These are phyloP conservation scores for Mimosa pudica DNA, from an alignment of 306 rosid species.

Conservation along the genomic window DNA sequence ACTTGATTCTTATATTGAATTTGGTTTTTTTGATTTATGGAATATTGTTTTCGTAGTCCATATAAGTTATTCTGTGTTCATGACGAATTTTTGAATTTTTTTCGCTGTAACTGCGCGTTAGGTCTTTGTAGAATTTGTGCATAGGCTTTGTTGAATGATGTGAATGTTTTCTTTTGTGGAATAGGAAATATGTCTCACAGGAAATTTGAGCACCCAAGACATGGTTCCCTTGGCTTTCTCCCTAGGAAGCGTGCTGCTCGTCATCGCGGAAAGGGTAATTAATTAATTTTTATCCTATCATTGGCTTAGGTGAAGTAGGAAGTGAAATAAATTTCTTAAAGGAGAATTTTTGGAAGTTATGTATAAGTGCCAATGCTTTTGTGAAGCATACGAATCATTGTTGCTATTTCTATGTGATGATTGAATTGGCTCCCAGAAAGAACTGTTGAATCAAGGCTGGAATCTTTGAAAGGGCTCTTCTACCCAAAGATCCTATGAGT, in stretches of 20 bases:
- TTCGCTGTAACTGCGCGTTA: not conserved
- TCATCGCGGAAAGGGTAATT: slow-evolving; percentile 76
- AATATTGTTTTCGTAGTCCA: not conserved
- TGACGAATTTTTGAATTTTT: not conserved
- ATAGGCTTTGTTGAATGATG: not conserved
- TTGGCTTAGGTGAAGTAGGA: too few relatives aligned
- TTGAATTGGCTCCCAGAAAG: slow-evolving; percentile 45
- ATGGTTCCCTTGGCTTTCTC: slow-evolving; percentile 88
- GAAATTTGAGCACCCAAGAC: slow-evolving; percentile 89
- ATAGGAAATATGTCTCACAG: slow-evolving; percentile 66
- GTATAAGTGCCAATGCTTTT: not conserved
- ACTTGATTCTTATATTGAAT: not conserved
- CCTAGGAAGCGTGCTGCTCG: slow-evolving; percentile 84
- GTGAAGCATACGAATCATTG: slow-evolving; percentile 3
- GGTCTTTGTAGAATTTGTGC: not conserved
- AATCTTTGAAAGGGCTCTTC: slow-evolving; percentile 68
- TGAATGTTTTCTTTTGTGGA: not conserved
- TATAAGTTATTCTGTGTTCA: not conserved
- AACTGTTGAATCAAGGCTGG: slow-evolving; percentile 82
- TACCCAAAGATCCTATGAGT: slow-evolving; percentile 32
- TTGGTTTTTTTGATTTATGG: not conserved
- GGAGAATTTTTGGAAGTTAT: not conserved
- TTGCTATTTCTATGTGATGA: slow-evolving; percentile 32
- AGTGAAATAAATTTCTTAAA: too few relatives aligned
- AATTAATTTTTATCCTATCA: not conserved